A percentile compares a stretch with the other conserved stretches of the same genome.
Evolutionary conservation across 441 rosid species (phyloP).

Genomic region (Gossypium lobatum): DNA sequence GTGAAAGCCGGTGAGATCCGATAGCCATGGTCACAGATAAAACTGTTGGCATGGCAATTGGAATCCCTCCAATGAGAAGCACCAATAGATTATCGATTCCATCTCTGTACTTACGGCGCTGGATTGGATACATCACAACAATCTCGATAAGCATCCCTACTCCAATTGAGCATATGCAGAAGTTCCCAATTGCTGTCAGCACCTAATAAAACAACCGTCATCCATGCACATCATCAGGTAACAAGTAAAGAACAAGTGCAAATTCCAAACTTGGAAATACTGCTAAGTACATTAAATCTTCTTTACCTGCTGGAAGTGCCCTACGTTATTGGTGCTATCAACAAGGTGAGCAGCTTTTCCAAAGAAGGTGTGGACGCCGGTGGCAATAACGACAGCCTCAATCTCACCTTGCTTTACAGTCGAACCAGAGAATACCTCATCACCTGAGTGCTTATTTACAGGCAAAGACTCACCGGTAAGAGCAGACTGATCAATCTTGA

Average conservation of each 20-base stretch:
- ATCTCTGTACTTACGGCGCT: conserved; percentile 47
- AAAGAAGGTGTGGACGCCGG: conserved; percentile 68
- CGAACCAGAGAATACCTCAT: conserved; percentile 62
- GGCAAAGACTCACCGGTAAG: conserved; percentile 73
- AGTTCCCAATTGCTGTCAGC: conserved; percentile 65
- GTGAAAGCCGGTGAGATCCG: conserved; percentile 63
- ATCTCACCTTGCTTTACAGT: conserved; percentile 77
- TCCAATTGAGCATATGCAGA: conserved; percentile 64
- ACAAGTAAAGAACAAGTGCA: not conserved
- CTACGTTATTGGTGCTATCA: conserved; percentile 59
- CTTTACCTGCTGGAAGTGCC: conserved; percentile 58
- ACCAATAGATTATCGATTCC: conserved; percentile 66
- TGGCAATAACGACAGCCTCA: conserved; percentile 71
- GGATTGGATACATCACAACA: conserved; percentile 64
- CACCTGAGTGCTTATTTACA: conserved; percentile 45
- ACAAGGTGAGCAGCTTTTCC: conserved; percentile 78
- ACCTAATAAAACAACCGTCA: conserved; percentile 29
- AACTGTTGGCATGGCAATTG: conserved; percentile 77
- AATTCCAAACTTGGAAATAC: not conserved
- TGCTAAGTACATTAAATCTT: not conserved
- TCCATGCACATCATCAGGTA: not conserved
- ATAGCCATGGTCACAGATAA: conserved; percentile 75
- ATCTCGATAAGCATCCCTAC: conserved; percentile 55
- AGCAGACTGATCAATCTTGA: conserved; percentile 66
- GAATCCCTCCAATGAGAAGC: conserved; percentile 66